Evolutionary conservation across 1,139 yeast species (phyloP).

Genomic region (Geotrichum citri-aurantii): DNA sequence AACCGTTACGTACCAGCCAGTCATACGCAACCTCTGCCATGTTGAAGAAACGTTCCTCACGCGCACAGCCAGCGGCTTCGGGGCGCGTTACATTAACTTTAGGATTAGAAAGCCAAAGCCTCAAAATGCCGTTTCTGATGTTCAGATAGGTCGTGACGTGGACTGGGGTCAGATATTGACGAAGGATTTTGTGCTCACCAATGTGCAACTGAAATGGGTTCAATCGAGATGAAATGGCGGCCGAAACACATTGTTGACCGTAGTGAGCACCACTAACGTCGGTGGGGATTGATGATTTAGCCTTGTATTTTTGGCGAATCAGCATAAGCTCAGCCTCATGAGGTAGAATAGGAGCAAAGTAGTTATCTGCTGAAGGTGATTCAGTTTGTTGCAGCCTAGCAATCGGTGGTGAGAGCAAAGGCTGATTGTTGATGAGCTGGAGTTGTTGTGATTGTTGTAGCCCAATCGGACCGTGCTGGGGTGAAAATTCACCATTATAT

Average conservation of each 20-base stretch:
- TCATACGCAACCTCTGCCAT: conserved; percentile 43
- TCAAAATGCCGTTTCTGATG: conserved; percentile 40
- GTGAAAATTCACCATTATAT: conserved; percentile 1
- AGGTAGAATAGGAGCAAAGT: conserved; percentile 17
- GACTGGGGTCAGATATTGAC: conserved; percentile 33
- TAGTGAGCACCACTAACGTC: conserved; percentile 36
- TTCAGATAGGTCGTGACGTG: conserved; percentile 42
- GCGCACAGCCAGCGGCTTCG: conserved; percentile 43
- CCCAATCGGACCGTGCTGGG: conserved; percentile 1
- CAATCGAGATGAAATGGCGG: conserved; percentile 40
- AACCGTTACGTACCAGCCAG: conserved; percentile 40
- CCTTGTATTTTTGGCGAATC: conserved; percentile 34
- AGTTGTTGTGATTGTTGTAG: conserved; percentile 9
- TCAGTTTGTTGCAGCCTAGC: conserved; percentile 9
- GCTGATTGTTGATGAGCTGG: conserved; percentile 9
- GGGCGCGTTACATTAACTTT: conserved; percentile 38
- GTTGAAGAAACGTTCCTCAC: conserved; percentile 38
- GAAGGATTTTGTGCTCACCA: conserved; percentile 37
- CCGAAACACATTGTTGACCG: conserved; percentile 40
- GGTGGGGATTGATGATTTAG: conserved; percentile 39
- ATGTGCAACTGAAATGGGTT: conserved; percentile 37
- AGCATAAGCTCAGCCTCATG: conserved; percentile 20
- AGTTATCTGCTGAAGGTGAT: conserved; percentile 13
- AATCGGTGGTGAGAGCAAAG: conserved; percentile 16
- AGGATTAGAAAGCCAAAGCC: conserved; percentile 43